phyloP scores from a whole-genome alignment of 495 filamentous ascomycete genomes.

The Clohesyomyces aquaticus region DNA sequence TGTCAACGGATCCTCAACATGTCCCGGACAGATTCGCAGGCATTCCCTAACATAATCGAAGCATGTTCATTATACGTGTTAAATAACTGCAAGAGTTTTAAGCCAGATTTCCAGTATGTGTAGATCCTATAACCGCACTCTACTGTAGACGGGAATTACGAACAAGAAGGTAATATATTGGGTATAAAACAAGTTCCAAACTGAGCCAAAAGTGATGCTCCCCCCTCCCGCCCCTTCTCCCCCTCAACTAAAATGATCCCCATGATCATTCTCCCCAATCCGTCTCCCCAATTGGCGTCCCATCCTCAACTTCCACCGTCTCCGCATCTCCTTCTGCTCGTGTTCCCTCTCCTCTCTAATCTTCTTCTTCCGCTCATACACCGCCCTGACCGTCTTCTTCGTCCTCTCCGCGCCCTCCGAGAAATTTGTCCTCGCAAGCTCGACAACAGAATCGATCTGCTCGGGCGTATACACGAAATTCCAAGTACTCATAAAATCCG shows the following conservation, averaged over 20 bases:
- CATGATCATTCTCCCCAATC: conserved; percentile 37
- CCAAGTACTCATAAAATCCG: conserved; percentile 92
- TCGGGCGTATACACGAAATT: conserved; percentile 93
- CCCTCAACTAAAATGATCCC: conserved; percentile 42
- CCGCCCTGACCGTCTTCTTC: conserved; percentile 76
- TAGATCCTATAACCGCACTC: too few species aligned
- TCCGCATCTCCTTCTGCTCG: conserved; percentile 51
- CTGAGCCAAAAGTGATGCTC: not conserved
- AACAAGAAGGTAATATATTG: not conserved
- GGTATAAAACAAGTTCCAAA: conserved; percentile 14
- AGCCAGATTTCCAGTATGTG: too few species aligned
- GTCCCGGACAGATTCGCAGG: too few species aligned
- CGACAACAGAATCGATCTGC: conserved; percentile 79
- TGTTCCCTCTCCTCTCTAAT: conserved; percentile 63
- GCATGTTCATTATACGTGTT: too few species aligned
- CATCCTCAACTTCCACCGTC: conserved; percentile 48
- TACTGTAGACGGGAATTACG: too few species aligned
- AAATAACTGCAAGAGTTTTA: too few species aligned
- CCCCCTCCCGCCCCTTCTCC: conserved; percentile 1
- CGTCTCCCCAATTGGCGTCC: conserved; percentile 28
- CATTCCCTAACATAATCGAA: too few species aligned
- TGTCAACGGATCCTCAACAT: too few species aligned
- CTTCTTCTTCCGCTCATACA: conserved; percentile 88
- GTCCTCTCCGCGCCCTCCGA: conserved; percentile 76
- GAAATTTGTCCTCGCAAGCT: conserved; percentile 85